A percentile compares a stretch with the other conserved stretches of the same genome.
phyloP scores from a whole-genome alignment of 1,284 basidiomycete genomes.

The Testicularia cyperi region DNA sequence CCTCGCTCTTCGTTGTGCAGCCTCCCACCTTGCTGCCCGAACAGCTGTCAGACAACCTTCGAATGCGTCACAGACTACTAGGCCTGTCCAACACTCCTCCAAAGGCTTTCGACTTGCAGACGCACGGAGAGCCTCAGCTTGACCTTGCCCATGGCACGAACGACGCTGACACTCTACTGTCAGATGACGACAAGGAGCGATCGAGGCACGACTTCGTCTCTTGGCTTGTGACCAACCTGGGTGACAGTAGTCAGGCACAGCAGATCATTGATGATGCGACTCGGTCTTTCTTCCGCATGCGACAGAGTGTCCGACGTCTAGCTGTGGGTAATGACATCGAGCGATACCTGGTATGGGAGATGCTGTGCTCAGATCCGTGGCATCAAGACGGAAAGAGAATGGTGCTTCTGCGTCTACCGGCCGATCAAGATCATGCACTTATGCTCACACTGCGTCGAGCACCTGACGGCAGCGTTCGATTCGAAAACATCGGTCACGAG shows the following conservation, averaged over 20 bases:
- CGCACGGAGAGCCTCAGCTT: too few species aligned
- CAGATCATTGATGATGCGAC: not conserved
- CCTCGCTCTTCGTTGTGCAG: slow-evolving; percentile 8
- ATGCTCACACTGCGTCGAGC: not conserved
- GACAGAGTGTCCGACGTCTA: not conserved
- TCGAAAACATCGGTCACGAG: slow-evolving; percentile 13
- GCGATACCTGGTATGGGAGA: not conserved
- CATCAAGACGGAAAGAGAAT: not conserved
- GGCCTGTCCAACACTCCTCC: slow-evolving; percentile 5
- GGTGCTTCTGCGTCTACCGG: slow-evolving; percentile 1
- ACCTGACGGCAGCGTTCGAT: not conserved
- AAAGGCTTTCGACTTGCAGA: slow-evolving; percentile 3
- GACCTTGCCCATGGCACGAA: not conserved
- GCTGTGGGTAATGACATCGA: not conserved
- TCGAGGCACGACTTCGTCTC: slow-evolving; percentile 3
- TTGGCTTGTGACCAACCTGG: slow-evolving; percentile 1
- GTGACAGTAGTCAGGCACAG: not conserved
- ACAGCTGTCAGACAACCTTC: slow-evolving; percentile 19
- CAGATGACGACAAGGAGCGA: not conserved
- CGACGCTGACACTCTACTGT: not conserved
- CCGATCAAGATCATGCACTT: not conserved
- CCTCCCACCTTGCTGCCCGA: slow-evolving; percentile 2
- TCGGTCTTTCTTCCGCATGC: not conserved
- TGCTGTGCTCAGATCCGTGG: slow-evolving; percentile 8
- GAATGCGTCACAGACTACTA: slow-evolving; percentile 26